A percentile compares a stretch with the other conserved stretches of the same genome.
Conservation (phyloP, 768 basidiomycete species). For the Trametes villosa region DNA sequence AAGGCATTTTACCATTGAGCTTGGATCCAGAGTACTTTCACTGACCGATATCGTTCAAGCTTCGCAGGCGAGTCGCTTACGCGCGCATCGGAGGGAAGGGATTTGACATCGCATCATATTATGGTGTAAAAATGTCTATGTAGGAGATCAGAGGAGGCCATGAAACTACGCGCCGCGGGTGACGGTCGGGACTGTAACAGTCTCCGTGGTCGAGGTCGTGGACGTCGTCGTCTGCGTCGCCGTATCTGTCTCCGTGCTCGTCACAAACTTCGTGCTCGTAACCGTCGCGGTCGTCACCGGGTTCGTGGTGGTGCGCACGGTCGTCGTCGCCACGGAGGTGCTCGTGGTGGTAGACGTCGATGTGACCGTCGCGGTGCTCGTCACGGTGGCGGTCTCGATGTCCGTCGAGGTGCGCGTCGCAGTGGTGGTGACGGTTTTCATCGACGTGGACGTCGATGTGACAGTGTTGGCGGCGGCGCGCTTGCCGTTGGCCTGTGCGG, state of each 20-base stretch:
- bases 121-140: too few species aligned
- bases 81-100: too few species aligned
- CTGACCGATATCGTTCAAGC: too few species aligned
- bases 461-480: background rate
- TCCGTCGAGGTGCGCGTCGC: background rate
- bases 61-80: too few species aligned
- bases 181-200: background rate
- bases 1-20: too few species aligned
- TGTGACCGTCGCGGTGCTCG: background rate
- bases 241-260: background rate
- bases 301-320: background rate
- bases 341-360: background rate
- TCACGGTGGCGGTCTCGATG: background rate
- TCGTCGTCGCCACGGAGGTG: background rate
- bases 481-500: background rate
- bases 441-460: background rate
- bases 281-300: background rate
- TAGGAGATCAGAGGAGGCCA: too few species aligned
- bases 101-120: too few species aligned
- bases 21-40: too few species aligned
- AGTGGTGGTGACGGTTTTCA: background rate
- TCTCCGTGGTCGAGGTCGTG: background rate
- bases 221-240: background rate
- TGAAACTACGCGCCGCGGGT: too few species aligned
- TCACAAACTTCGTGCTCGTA: background rate